Conservation (phyloP, 1,284 basidiomycete species). For the Gomphus bonarii region DNA sequence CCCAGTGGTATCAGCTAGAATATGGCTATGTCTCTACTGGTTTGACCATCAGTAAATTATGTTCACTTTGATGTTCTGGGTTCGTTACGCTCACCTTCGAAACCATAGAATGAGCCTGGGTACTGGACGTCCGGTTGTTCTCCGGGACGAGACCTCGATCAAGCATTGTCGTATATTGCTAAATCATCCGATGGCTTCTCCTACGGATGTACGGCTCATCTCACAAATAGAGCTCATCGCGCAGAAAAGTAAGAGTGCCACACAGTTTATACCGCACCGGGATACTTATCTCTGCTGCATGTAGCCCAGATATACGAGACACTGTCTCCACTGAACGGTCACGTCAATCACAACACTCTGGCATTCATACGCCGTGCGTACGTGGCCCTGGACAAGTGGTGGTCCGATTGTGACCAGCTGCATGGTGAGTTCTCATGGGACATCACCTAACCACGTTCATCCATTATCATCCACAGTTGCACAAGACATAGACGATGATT, state of each 20-base stretch:
- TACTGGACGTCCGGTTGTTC: constrained; percentile 80
- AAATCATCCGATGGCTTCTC: constrained; percentile 73
- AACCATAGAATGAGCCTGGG: constrained; percentile 74
- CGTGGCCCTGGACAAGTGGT: constrained; percentile 82
- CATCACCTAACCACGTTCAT: not conserved
- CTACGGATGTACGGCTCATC: constrained; percentile 81
- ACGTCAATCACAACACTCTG: constrained; percentile 76
- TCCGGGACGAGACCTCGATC: constrained; percentile 82
- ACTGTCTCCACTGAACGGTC: constrained; percentile 74
- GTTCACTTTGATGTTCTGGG: not conserved
- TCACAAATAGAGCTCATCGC: constrained; percentile 83
- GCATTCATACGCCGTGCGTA: constrained; percentile 77
- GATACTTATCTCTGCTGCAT: constrained; percentile 1
- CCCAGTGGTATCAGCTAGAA: constrained; percentile 79
- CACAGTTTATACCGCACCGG: not conserved
- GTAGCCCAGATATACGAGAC: constrained; percentile 86
- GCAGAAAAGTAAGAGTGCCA: constrained; percentile 61
- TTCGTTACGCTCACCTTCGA: not conserved
- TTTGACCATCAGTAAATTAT: constrained; percentile 76
- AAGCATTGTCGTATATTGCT: constrained; percentile 74
- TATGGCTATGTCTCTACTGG: constrained; percentile 92
- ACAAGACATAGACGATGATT: constrained; percentile 76
- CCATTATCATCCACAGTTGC: constrained; percentile 25
- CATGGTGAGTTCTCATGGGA: constrained; percentile 40
- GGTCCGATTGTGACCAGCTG: constrained; percentile 74